Conservation (phyloP, 2,329 filamentous ascomycete species). For the Cladosporium oxysporum region DNA sequence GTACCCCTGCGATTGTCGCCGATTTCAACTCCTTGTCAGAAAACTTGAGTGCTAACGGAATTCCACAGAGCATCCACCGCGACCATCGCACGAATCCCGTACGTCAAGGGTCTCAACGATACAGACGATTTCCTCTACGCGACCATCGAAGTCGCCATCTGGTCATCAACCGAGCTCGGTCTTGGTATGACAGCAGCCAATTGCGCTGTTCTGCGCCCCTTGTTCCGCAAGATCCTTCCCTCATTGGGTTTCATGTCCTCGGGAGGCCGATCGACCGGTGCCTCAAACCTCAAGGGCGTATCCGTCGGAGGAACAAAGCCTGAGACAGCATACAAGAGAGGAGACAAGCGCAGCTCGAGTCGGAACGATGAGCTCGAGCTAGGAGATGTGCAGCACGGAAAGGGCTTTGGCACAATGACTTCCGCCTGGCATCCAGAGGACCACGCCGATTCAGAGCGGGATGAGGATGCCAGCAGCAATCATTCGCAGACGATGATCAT, state of each 20-base stretch:
- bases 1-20: no score
- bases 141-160: slow-evolving; percentile 45
- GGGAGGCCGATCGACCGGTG: neutral
- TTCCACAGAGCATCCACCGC: slow-evolving; percentile 22
- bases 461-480: slow-evolving; percentile 10
- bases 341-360: neutral
- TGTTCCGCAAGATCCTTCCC: slow-evolving; percentile 36
- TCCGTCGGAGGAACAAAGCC: neutral
- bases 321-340: neutral
- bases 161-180: slow-evolving; percentile 36
- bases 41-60: neutral
- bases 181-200: slow-evolving; percentile 45
- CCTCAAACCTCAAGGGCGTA: neutral
- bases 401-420: slow-evolving; percentile 12
- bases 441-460: neutral
- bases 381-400: slow-evolving; percentile 3
- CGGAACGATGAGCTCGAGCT: neutral
- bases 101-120: slow-evolving; percentile 29
- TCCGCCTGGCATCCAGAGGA: slow-evolving; percentile 5
- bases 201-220: slow-evolving; percentile 52
- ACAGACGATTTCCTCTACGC: slow-evolving; percentile 26
- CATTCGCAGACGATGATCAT: slow-evolving; percentile 17
- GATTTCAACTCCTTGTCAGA: neutral
- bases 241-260: slow-evolving; percentile 1
- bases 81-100: slow-evolving; percentile 28